These are phyloP conservation scores for Serpula lacrymans DNA, from an alignment of 768 basidiomycete genomes.

Conservation along the genomic window DNA sequence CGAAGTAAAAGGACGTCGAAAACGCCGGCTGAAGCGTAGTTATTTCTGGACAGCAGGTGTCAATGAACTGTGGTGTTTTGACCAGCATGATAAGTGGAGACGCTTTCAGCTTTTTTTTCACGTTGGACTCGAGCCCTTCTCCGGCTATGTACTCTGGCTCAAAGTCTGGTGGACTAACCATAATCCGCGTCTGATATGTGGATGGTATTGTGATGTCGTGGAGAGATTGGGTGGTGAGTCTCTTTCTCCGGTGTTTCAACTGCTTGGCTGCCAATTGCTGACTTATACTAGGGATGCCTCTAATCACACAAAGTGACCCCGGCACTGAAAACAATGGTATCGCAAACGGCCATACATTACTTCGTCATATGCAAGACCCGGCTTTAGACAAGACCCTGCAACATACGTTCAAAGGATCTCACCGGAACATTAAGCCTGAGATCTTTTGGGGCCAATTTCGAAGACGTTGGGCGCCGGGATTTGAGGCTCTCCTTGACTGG, in stretches of 20 bases:
- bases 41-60: conserved; percentile 38
- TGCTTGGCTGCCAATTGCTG: conserved; percentile 3
- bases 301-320: conserved; percentile 42
- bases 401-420: conserved; percentile 34
- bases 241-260: conserved; percentile 5
- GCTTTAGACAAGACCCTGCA: conserved; percentile 33
- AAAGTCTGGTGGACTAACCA: conserved; percentile 42
- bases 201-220: conserved; percentile 32
- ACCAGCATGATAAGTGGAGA: conserved; percentile 48
- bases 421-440: conserved; percentile 44
- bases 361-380: conserved; percentile 40
- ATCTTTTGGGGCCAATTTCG: conserved; percentile 37
- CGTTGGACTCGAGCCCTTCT: conserved; percentile 33
- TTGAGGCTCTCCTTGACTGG: conserved; percentile 30
- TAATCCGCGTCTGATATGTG: conserved; percentile 30
- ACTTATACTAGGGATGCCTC: conserved; percentile 28
- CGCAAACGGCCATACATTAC: conserved; percentile 40
- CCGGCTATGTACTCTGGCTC: conserved; percentile 31
- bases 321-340: conserved; percentile 42
- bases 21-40: conserved; percentile 20
- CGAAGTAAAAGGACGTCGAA: conserved; percentile 15
- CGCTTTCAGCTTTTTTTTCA: conserved; percentile 36
- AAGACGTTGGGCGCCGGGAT: conserved; percentile 28
- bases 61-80: conserved; percentile 32
- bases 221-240: conserved; percentile 16